phyloP scores from a whole-genome alignment of 139 green algal genomes.

The Parachlorella kessleri region DNA sequence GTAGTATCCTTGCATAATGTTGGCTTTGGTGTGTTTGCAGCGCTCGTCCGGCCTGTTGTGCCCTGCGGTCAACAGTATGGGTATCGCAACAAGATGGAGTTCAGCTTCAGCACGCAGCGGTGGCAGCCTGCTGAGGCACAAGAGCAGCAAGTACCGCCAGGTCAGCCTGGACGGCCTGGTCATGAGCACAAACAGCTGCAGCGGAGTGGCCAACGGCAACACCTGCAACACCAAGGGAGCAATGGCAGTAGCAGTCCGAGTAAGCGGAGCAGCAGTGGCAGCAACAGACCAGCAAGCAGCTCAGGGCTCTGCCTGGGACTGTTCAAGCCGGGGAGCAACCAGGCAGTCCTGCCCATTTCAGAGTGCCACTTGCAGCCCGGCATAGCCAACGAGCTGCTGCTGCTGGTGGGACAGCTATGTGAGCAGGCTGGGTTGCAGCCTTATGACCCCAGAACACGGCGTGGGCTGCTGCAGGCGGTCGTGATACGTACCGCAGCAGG shows the following conservation, averaged over 20 bases:
- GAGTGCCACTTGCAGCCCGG: slow-evolving; percentile 37
- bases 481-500: slow-evolving; percentile 34
- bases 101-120: slow-evolving; percentile 44
- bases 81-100: slow-evolving; percentile 89
- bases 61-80: slow-evolving; percentile 39
- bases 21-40: slow-evolving; percentile 3
- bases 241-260: background rate
- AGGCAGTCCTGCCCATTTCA: slow-evolving; percentile 46
- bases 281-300: background rate
- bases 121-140: slow-evolving; percentile 27
- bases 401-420: slow-evolving; percentile 1
- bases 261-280: background rate
- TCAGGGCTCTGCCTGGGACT: slow-evolving; percentile 38
- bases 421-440: slow-evolving; percentile 26
- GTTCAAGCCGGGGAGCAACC: slow-evolving; percentile 26
- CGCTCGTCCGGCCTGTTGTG: slow-evolving; percentile 48
- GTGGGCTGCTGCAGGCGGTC: slow-evolving; percentile 46
- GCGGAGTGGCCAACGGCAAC: background rate
- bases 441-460: slow-evolving; percentile 26
- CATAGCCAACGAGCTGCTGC: slow-evolving; percentile 9
- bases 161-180: too few relatives aligned
- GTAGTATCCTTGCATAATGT: too few relatives aligned
- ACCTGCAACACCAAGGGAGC: background rate
- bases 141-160: too few relatives aligned
- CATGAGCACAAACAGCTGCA: background rate